phyloP scores from a whole-genome alignment of 1,284 basidiomycete species.

The Xerocomus minutiporus region DNA sequence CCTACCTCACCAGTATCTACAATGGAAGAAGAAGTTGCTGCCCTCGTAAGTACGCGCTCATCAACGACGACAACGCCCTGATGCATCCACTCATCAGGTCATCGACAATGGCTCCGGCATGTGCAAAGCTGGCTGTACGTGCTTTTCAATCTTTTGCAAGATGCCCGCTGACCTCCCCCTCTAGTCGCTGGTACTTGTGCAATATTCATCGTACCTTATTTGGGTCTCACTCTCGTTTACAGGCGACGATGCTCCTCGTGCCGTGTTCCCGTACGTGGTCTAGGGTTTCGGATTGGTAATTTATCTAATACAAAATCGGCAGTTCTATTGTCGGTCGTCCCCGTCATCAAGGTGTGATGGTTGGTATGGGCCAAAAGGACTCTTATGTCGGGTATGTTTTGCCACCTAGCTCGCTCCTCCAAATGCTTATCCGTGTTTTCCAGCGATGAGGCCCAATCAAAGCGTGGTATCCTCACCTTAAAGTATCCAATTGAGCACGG shows the following conservation, averaged over 20 bases:
- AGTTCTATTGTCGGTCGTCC: constrained; percentile 84
- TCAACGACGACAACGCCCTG: not conserved
- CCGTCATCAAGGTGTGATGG: constrained; percentile 86
- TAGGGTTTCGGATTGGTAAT: constrained; percentile 5
- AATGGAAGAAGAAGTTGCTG: constrained; percentile 47
- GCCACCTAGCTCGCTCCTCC: not conserved
- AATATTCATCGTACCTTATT: not conserved
- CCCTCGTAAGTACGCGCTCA: constrained; percentile 33
- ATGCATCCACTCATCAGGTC: constrained; percentile 34
- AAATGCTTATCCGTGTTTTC: not conserved
- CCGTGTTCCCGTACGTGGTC: constrained; percentile 61
- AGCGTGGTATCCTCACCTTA: constrained; percentile 89
- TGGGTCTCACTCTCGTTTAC: constrained; percentile 22
- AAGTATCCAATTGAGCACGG: constrained; percentile 75
- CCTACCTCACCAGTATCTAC: constrained; percentile 16
- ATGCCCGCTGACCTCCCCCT: constrained; percentile 6
- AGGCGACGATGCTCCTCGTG: constrained; percentile 75
- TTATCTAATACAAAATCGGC: constrained; percentile 10
- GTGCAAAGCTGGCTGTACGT: constrained; percentile 64
- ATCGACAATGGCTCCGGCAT: constrained; percentile 67
- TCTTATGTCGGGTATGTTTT: constrained; percentile 66
- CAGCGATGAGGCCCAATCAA: constrained; percentile 85
- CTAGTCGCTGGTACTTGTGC: constrained; percentile 25
- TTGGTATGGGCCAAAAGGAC: constrained; percentile 77
- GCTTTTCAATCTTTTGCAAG: not conserved